Conservation (phyloP, 495 filamentous ascomycete genomes). For the Lophium mytilinum region DNA sequence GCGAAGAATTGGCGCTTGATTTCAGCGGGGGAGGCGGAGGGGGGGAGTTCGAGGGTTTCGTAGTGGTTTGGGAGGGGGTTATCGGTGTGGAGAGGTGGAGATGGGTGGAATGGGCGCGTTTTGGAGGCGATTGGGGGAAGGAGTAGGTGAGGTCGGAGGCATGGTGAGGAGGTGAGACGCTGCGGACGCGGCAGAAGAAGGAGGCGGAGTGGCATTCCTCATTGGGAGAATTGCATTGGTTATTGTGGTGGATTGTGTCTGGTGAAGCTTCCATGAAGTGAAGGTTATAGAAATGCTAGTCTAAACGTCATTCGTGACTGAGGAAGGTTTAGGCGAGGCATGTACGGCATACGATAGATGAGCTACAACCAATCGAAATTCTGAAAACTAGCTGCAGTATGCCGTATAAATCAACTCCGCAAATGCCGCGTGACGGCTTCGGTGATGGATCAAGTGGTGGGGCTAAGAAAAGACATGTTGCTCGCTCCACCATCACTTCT, state of each 20-base stretch:
- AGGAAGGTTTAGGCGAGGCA: neutral
- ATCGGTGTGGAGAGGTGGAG: constrained; percentile 15
- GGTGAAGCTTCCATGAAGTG: neutral
- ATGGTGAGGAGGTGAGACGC: constrained; percentile 3
- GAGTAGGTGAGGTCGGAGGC: constrained; percentile 11
- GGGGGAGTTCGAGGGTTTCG: constrained; percentile 66
- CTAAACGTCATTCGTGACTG: neutral
- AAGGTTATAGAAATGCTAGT: neutral
- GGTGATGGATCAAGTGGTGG: neutral
- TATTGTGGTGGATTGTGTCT: neutral
- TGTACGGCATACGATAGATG: too few relatives aligned
- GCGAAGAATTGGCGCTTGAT: constrained; percentile 90
- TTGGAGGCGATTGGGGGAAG: constrained; percentile 8
- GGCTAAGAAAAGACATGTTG: neutral
- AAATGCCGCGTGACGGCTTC: neutral
- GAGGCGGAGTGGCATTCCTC: constrained; percentile 47
- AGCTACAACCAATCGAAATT: too few relatives aligned
- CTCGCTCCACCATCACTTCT: neutral
- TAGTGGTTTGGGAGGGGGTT: constrained; percentile 55
- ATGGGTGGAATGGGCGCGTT: constrained; percentile 29
- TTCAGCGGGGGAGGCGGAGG: constrained; percentile 58
- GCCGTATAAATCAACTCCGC: neutral
- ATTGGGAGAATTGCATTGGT: constrained; percentile 30
- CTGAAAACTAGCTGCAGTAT: too few relatives aligned
- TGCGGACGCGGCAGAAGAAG: constrained; percentile 23